Evolutionary conservation across 345 rosid genomes (phyloP).

Genomic region (Gossypium ekmanianum): DNA sequence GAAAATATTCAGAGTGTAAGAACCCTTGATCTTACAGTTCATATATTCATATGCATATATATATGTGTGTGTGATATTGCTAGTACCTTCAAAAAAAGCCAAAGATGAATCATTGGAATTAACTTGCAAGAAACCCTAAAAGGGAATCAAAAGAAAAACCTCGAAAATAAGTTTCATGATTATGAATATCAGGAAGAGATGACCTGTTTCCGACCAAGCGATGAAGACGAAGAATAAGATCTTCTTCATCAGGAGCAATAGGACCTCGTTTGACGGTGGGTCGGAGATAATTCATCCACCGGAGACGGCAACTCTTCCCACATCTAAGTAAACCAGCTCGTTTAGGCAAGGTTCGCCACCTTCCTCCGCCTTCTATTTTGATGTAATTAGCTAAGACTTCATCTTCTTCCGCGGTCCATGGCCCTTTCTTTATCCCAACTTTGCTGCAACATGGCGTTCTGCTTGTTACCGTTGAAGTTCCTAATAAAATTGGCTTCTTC

Average conservation of each 20-base stretch:
- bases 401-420: slow-evolving; percentile 89
- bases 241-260: slow-evolving; percentile 81
- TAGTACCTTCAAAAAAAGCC: neutral
- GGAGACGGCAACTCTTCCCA: slow-evolving; percentile 87
- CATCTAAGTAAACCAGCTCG: slow-evolving; percentile 81
- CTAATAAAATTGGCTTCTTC: slow-evolving; percentile 27
- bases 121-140: slow-evolving; percentile 5
- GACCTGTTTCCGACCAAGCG: slow-evolving; percentile 69
- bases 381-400: slow-evolving; percentile 55
- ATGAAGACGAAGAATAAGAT: slow-evolving; percentile 91
- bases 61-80: no score
- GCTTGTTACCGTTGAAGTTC: slow-evolving; percentile 10
- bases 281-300: slow-evolving; percentile 94
- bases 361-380: slow-evolving; percentile 70
- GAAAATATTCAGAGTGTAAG: neutral
- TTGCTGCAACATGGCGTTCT: slow-evolving; percentile 66
- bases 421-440: slow-evolving; percentile 76
- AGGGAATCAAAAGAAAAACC: neutral
- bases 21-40: neutral
- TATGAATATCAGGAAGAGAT: no score
- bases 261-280: slow-evolving; percentile 73
- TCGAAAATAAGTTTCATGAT: neutral
- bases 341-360: slow-evolving; percentile 81
- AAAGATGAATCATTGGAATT: neutral
- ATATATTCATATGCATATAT: no score